Base-by-base conservation (phyloP, 2,329 filamentous ascomycete species). In the Westerdykella aurantiaca region DNA sequence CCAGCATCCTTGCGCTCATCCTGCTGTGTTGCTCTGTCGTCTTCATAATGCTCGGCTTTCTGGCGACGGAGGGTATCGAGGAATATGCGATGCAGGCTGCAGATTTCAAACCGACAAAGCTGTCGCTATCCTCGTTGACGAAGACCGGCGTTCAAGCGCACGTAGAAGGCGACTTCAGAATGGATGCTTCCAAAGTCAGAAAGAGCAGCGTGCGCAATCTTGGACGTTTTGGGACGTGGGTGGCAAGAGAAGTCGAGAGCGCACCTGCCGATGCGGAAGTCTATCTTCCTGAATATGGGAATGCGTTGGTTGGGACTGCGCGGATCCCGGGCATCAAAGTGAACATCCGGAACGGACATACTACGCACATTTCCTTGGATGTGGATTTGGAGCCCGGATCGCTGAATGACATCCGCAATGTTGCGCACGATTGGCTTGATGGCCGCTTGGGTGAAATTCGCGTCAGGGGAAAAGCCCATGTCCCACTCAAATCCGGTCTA, bases 371-470 rank as follows among this genome's bases (percentile, higher is more conserved):
- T 45, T 86, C 96, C 57, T 83, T 97, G 55, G 69, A 93, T 43
- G 79, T 85, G 34, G 82, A 93, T 48, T 69, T 97, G 33, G 72
- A 78, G 31, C 85, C 88, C 21, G 90, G 89, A 23, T 80, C 89
- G 57, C 72, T 87, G 12, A 81, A 89, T 43, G 84, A 83, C 5
- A 81, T 96, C 54, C 83, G 87, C 47, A 78, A 78, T 46, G 78
- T 97, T 50, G 88, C 87, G 38, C 88, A 93, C 63, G 86, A 95
- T 65, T 97, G 88, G 83, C 71, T 98, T 47, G 82, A 86, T 42
- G 89, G 90, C 33, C 83, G 81, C 42, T 72, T 97, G 45, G 78
- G 81, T 10, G 74, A 78, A 44, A 70, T 98, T 45, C 80, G 78
- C 48, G 72, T 97, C 12, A 76, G 82, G 43, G 91, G 85, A 35